phyloP scores from a whole-genome alignment of 2,329 filamentous ascomycete genomes.

The Calonectria fujianensis region DNA sequence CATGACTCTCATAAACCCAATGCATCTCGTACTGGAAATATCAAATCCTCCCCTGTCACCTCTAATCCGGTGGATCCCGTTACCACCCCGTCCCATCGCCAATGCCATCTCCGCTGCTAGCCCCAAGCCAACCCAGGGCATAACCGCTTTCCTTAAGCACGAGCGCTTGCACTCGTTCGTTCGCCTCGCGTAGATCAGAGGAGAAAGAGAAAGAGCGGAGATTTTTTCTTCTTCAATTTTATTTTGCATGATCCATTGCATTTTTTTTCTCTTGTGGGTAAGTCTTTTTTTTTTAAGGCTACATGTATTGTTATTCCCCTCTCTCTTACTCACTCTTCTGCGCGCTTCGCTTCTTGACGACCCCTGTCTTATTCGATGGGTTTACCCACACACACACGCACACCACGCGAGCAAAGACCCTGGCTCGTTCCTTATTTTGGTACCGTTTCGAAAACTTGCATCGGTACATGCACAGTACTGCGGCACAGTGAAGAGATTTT shows the following conservation, averaged over 20 bases:
- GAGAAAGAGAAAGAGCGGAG: constrained; percentile 20
- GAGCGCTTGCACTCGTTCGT: constrained; percentile 24
- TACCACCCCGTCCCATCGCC: constrained; percentile 27
- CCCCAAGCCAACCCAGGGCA: not conserved
- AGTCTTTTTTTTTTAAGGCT: constrained; percentile 8
- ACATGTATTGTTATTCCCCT: not conserved
- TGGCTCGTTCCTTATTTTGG: constrained; percentile 29
- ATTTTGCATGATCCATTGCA: not conserved
- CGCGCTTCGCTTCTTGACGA: constrained; percentile 4
- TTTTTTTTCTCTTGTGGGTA: not conserved
- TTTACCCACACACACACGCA: constrained; percentile 13
- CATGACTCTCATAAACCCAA: constrained; percentile 21
- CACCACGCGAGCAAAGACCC: constrained; percentile 20
- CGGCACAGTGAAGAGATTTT: constrained; percentile 40
- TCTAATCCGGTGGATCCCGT: constrained; percentile 25
- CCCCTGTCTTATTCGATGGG: constrained; percentile 13
- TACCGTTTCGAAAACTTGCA: constrained; percentile 36
- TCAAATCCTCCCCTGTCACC: constrained; percentile 8
- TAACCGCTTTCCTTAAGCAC: constrained; percentile 7
- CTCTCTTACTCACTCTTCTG: not conserved
- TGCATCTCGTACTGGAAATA: constrained; percentile 30
- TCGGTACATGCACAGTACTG: constrained; percentile 39
- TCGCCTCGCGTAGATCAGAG: constrained; percentile 29
- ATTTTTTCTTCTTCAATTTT: not conserved
- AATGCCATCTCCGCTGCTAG: constrained; percentile 9